Evolutionary conservation across 1,139 yeast genomes (phyloP).

Genomic region (Lodderomyces jiufengensis): DNA sequence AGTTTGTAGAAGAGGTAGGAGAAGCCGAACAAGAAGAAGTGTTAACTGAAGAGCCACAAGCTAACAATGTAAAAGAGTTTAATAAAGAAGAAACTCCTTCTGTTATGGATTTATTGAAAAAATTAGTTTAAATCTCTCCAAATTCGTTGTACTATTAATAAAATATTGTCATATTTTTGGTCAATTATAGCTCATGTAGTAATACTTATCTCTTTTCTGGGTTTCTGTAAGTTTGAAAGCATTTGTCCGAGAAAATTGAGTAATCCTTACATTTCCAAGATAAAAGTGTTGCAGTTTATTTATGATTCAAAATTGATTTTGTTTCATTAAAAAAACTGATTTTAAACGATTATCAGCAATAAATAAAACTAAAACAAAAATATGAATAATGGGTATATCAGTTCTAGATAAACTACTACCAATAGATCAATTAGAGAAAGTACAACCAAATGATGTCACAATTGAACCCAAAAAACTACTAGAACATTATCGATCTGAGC

Average conservation of each 20-base stretch:
- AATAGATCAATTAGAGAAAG: neutral
- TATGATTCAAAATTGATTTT: no score
- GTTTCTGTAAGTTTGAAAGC: no score
- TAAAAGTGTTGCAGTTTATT: no score
- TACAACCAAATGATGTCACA: neutral
- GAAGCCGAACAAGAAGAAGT: slow-evolving; percentile 33
- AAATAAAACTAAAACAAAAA: neutral
- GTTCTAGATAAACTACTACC: slow-evolving; percentile 11
- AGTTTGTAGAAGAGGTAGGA: slow-evolving; percentile 12
- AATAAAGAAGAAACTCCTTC: slow-evolving; percentile 6
- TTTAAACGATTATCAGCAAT: neutral
- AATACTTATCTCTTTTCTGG: no score
- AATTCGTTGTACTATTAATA: no score
- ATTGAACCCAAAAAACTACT: slow-evolving; percentile 5
- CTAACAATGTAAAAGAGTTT: neutral
- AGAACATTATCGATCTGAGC: slow-evolving; percentile 10
- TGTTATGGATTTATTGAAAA: slow-evolving; percentile 35
- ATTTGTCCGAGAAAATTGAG: no score
- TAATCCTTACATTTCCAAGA: no score
- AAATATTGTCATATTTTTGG: no score
- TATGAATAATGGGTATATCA: slow-evolving; percentile 6
- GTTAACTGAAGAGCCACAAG: slow-evolving; percentile 4
- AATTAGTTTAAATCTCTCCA: slow-evolving; percentile 22
- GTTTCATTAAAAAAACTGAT: no score
- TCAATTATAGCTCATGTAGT: no score